Conservation (phyloP, 371 early-diverging fungal genomes). For the Gilbertella persicaria region DNA sequence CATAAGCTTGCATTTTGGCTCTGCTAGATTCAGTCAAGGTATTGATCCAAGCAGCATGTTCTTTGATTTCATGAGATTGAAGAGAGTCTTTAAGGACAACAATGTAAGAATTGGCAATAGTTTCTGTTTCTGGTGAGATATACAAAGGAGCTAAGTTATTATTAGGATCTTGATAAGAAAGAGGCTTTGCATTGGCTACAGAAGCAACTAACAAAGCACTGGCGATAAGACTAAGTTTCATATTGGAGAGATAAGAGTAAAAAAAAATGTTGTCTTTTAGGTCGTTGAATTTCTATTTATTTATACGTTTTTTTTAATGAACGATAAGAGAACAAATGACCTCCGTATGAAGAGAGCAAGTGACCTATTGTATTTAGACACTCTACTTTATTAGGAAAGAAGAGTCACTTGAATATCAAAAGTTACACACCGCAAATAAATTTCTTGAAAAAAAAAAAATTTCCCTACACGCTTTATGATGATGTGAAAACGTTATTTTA, state of each 20-base stretch:
- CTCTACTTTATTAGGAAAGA: too few species aligned
- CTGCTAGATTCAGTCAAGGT: slow-evolving; percentile 12
- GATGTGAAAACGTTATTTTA: too few species aligned
- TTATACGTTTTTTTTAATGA: background rate
- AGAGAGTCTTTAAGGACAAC: slow-evolving; percentile 78
- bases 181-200: slow-evolving; percentile 20
- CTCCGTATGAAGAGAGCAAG: too few species aligned
- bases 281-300: background rate
- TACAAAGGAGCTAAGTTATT: slow-evolving; percentile 64
- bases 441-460: too few species aligned
- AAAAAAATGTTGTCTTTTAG: too few species aligned
- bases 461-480: too few species aligned
- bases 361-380: too few species aligned
- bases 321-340: too few species aligned
- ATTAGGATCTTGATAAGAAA: slow-evolving; percentile 8
- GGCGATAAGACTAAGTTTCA: slow-evolving; percentile 30
- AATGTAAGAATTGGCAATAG: slow-evolving; percentile 80
- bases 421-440: too few species aligned
- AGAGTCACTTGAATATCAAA: too few species aligned
- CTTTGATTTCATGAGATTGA: slow-evolving; percentile 17
- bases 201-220: slow-evolving; percentile 24
- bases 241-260: slow-evolving; percentile 6
- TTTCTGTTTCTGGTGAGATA: slow-evolving; percentile 61
- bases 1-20: background rate
- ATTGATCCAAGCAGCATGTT: slow-evolving; percentile 38